Evolutionary conservation across 495 filamentous ascomycete genomes (phyloP), one percentile per base, ranked within the genome.

Genomic region (Cercophora scortea): DNA sequence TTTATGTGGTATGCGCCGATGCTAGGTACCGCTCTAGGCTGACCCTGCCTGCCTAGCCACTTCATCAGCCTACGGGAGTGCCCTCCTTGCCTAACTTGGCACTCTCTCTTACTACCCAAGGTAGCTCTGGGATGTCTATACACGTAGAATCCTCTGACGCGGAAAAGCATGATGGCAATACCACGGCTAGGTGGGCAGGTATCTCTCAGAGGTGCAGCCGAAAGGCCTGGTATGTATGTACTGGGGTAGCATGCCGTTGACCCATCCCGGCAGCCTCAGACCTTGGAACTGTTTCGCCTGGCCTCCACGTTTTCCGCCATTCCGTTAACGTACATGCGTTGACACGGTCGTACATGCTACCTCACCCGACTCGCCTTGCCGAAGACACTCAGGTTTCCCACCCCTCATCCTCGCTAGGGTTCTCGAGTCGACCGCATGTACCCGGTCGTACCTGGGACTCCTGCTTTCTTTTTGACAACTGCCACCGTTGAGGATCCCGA

Each of bases 261-360:
- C 49, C 39, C 44, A 45, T 50, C 49, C 55, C 47, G 54, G 38
- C 52, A 50, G 52, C 51, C 39, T 49, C 15, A 45, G 45, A 57
- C 41, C 15, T 53, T 43, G 35, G 40, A 54, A 35, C 51, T 42
- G 49, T 33, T 34, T 45, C 36, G 39, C 16, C 45, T 38, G 50
- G 45, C 42, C 42, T 54, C 50, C 47, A 53, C 47, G 46, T 56
- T 56, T 52, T 50, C 56, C 40, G 49, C 39, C 40, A 34, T 50
- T 46, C 38, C 39, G 47, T 62, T 60, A 57, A 58, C 57, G 54
- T 62, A 62, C 57, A 61, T 65, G 52, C 54, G 48, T 47, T 53
- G 45, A 50, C 46, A 41, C 47, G 32, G 54, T 47, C 53, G 49
- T 61, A 47, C 57, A 58, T 49, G 54, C 19, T 35, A 39, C 55